These are phyloP conservation scores for Dioscorea dumetorum DNA, from an alignment of 106 monocot genomes.

Conservation along the genomic window DNA sequence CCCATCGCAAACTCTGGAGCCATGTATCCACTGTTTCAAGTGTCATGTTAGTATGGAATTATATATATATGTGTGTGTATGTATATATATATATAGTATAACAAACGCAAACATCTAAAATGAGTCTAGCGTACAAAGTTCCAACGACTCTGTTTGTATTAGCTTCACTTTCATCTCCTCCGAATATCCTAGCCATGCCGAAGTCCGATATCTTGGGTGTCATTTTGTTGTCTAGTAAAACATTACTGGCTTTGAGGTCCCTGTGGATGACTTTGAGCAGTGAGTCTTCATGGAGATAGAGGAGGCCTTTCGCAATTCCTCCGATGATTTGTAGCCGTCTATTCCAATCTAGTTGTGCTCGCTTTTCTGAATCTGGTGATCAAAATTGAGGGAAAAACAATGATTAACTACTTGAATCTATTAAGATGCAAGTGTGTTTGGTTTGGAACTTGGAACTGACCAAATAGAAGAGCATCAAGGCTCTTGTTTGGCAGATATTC, in stretches of 20 bases:
- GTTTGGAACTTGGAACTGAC: neutral
- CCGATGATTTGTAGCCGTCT: slow-evolving; percentile 8
- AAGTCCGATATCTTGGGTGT: neutral
- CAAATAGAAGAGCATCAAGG: slow-evolving; percentile 16
- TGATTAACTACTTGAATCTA: neutral
- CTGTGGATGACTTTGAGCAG: slow-evolving; percentile 1
- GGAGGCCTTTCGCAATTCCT: neutral
- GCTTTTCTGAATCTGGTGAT: neutral
- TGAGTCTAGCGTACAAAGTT: neutral
- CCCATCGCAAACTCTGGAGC: slow-evolving; percentile 19
- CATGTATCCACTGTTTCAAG: slow-evolving; percentile 20
- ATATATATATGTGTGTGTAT: neutral
- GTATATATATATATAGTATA: neutral
- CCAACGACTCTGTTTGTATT: neutral
- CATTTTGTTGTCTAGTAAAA: neutral
- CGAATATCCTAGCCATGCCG: slow-evolving; percentile 11
- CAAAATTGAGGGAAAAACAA: neutral
- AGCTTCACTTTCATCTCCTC: neutral
- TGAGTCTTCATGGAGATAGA: slow-evolving; percentile 1
- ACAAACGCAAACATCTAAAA: neutral
- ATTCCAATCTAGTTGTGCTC: slow-evolving; percentile 14
- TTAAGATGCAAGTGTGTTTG: neutral
- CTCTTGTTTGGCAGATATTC: slow-evolving; percentile 4
- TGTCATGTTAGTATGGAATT: neutral
- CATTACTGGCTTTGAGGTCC: slow-evolving; percentile 5